Evolutionary conservation across 2,329 filamentous ascomycete genomes (phyloP).

Genomic region (Fusarium redolens): DNA sequence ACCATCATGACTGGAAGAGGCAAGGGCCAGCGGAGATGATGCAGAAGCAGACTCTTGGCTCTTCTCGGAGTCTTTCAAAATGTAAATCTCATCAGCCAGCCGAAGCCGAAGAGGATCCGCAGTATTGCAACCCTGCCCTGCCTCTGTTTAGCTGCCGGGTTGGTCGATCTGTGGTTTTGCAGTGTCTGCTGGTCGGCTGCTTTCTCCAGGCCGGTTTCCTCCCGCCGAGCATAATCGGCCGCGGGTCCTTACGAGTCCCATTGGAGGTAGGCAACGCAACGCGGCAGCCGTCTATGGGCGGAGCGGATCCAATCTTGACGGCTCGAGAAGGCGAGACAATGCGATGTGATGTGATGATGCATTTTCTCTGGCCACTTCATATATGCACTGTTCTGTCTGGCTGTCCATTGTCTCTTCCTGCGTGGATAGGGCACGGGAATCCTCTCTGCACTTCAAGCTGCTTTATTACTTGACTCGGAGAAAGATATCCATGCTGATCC

Average conservation of each 20-base stretch:
- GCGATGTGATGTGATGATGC: conserved; percentile 45
- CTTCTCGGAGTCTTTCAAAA: conserved; percentile 32
- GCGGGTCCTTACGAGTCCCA: conserved; percentile 32
- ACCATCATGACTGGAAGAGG: conserved; percentile 31
- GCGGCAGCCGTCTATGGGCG: conserved; percentile 39
- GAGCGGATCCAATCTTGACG: conserved; percentile 40
- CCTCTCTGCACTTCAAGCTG: conserved; percentile 25
- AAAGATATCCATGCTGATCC: conserved; percentile 20
- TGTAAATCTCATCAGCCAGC: conserved; percentile 36
- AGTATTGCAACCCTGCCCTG: conserved; percentile 39
- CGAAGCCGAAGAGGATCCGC: conserved; percentile 38
- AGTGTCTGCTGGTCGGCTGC: conserved; percentile 28
- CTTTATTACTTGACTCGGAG: conserved; percentile 26
- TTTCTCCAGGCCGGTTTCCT: conserved; percentile 29
- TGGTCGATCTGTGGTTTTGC: conserved; percentile 45
- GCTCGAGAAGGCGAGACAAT: conserved; percentile 35
- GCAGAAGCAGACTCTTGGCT: conserved; percentile 27
- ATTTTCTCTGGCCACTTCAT: conserved; percentile 35
- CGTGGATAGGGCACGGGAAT: conserved; percentile 36
- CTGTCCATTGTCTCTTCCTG: conserved; percentile 23
- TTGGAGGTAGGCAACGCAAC: conserved; percentile 34
- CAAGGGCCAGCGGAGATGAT: conserved; percentile 41
- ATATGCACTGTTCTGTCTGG: conserved; percentile 11
- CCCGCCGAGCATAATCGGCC: conserved; percentile 36
- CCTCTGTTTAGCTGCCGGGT: conserved; percentile 38